Percentiles rank a stretch among this genome's conserved stretches.
These are phyloP conservation scores for Cunninghamia lanceolata DNA, from an alignment of 75 land plant genomes.

Conservation along the genomic window DNA sequence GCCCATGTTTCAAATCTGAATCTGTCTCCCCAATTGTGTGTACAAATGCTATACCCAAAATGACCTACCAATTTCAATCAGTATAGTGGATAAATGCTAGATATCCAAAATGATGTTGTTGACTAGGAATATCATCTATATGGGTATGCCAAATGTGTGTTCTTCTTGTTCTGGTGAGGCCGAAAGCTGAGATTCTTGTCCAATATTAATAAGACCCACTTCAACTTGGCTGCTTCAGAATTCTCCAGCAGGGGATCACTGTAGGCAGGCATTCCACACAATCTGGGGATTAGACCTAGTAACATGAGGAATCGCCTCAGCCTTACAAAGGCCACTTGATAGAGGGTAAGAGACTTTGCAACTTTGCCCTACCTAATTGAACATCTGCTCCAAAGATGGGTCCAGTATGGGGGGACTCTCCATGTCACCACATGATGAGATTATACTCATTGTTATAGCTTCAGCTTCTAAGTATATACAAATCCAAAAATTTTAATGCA, in stretches of 20 bases:
- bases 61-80: neutral
- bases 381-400: neutral
- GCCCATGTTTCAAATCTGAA: neutral
- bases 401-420: neutral
- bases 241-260: neutral
- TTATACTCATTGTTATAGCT: neutral
- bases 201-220: neutral
- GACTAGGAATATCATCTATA: neutral
- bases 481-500: neutral
- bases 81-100: neutral
- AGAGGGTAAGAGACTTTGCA: neutral
- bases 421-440: neutral
- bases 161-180: neutral
- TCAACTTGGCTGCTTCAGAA: neutral
- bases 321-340: neutral
- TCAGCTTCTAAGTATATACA: neutral
- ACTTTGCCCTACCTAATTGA: neutral
- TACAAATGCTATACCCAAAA: neutral
- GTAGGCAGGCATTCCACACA: neutral
- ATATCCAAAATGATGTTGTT: neutral
- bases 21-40: neutral
- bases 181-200: neutral
- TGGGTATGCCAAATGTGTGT: neutral
- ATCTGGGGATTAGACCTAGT: neutral
- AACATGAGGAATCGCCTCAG: neutral